Evolutionary conservation across 768 basidiomycete species (phyloP).

Genomic region (Leccinum uliginosum): DNA sequence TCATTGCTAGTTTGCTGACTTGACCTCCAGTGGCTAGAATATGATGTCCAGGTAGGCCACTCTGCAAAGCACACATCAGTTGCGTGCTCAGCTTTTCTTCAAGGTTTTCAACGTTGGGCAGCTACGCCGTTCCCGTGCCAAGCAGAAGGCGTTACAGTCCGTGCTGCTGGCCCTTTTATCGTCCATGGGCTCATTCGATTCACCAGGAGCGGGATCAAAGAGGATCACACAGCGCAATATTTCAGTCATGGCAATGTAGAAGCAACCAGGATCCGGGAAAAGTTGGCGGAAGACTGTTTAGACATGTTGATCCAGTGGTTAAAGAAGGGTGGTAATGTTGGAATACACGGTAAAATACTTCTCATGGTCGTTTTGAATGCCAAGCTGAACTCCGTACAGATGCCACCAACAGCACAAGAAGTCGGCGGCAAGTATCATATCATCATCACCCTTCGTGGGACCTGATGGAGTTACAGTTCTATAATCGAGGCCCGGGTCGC

Average conservation of each 20-base stretch:
- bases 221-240: constrained; percentile 87
- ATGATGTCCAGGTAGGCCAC: constrained; percentile 77
- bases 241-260: constrained; percentile 84
- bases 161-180: constrained; percentile 8
- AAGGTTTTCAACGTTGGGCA: constrained; percentile 99
- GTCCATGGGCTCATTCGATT: constrained; percentile 4
- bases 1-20: constrained; percentile 7
- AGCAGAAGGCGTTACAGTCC: constrained; percentile 71
- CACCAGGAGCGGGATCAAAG: constrained; percentile 71
- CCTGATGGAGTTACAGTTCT: constrained; percentile 43
- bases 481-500: constrained; percentile 82
- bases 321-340: constrained; percentile 93
- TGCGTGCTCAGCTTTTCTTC: not conserved
- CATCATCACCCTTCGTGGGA: not conserved
- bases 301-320: constrained; percentile 96
- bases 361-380: not conserved
- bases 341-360: constrained; percentile 76
- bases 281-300: constrained; percentile 84
- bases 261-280: constrained; percentile 73
- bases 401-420: constrained; percentile 89
- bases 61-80: not conserved
- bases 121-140: constrained; percentile 80
- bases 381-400: constrained; percentile 45
- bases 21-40: constrained; percentile 88
- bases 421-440: constrained; percentile 53